Evolutionary conservation across 2,329 filamentous ascomycete species (phyloP).

Genomic region (Fusarium begoniae): DNA sequence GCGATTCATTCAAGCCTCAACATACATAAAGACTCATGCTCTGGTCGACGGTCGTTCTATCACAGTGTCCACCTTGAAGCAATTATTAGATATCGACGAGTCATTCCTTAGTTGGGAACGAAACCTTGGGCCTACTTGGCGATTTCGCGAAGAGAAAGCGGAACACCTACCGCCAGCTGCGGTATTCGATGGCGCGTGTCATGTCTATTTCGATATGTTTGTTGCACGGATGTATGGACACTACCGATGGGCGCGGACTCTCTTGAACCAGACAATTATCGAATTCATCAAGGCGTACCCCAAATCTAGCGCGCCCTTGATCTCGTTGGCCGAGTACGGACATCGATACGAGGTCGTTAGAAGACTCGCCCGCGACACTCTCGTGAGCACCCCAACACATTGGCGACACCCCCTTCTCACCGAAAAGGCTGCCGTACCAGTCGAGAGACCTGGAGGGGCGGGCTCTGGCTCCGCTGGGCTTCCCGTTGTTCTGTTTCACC

Average conservation of each 20-base stretch:
- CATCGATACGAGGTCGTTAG: conserved; percentile 48
- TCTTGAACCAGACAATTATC: conserved; percentile 61
- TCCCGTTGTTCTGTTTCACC: conserved; percentile 59
- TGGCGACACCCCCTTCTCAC: conserved; percentile 61
- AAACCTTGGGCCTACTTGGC: conserved; percentile 48
- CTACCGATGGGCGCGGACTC: conserved; percentile 66
- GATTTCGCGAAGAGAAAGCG: conserved; percentile 47
- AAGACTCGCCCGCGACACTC: conserved; percentile 53
- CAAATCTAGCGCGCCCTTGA: conserved; percentile 46
- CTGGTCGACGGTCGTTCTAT: conserved; percentile 51
- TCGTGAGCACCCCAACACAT: conserved; percentile 59
- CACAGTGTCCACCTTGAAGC: conserved; percentile 49
- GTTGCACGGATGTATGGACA: conserved; percentile 66
- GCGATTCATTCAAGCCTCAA: conserved; percentile 52
- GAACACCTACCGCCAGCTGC: conserved; percentile 50
- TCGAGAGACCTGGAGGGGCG: conserved; percentile 50
- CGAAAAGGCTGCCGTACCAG: conserved; percentile 47
- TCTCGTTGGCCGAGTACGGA: conserved; percentile 44
- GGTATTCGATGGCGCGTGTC: conserved; percentile 63
- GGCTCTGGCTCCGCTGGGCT: conserved; percentile 59
- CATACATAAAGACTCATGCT: conserved; percentile 46
- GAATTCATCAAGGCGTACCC: conserved; percentile 52
- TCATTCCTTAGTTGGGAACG: conserved; percentile 53
- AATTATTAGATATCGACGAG: conserved; percentile 53
- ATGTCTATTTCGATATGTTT: conserved; percentile 64